Evolutionary conservation across 441 rosid species (phyloP), one percentile per base, ranked within the genome.

Genomic region (Bruguiera hainesii): DNA sequence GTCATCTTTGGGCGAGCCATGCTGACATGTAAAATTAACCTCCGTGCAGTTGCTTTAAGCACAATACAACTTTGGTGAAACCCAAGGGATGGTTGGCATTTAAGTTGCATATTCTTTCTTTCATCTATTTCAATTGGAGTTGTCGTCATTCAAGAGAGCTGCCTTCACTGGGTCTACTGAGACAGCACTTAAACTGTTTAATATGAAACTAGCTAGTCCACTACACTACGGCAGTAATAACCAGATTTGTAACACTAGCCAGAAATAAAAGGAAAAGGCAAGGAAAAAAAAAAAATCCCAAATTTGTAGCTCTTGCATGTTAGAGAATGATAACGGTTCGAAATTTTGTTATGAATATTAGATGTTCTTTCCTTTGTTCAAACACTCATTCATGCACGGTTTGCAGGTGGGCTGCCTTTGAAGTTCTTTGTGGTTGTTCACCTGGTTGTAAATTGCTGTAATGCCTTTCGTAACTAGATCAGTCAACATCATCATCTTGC

Each of bases 361-460:
- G 10, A 8, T 33, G 25, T 60, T 19, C 23, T 15, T 3, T 16
- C 21, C 33, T 6, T 3, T 42, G 0, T 53, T 49, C 48, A 29
- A 53, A 10, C 60, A 21, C 49, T 10, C 21, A 49, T 64, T 28
- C 13, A 52, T 56, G 7, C 52, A 28, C 29, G 21, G 39, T 56
- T 63, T 74, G 78, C 78, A 78, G 78, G 76, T 26, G 73, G 73
- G 67, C 71, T 57, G 68, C 66, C 57, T 30, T 26, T 25, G 15
- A 63, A 67, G 75, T 51, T 61, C 52, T 66, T 11, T 56, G 71
- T 7, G 66, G 74, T 73, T 16, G 31, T 58, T 67, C 60, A 56
- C 62, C 56, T 30, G 66, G 71, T 67, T 78, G 81, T 74, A 78
- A 73, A 74, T 71, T 51, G 64, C 70, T 50, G 56, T 64, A 60